These are phyloP conservation scores for Aureobasidium sp. DNA, from an alignment of 2,329 filamentous ascomycete species.

Conservation along the genomic window DNA sequence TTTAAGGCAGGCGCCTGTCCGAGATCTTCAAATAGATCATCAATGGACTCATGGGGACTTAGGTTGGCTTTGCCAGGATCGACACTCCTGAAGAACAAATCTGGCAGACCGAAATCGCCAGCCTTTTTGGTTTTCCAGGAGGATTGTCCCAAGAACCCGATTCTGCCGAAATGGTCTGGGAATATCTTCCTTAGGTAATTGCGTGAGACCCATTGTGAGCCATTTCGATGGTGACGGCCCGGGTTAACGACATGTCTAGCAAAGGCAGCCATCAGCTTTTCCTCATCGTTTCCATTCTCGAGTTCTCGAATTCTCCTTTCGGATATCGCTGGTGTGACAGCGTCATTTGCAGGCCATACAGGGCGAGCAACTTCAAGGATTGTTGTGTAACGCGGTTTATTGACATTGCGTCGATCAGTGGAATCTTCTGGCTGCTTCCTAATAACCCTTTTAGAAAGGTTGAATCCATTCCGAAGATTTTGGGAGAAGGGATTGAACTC, in stretches of 20 bases:
- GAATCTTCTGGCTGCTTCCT: not conserved
- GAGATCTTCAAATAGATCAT: not conserved
- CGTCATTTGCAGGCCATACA: not conserved
- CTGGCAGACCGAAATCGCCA: not conserved
- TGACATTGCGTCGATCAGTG: not conserved
- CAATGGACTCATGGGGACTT: not conserved
- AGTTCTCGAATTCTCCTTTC: not conserved
- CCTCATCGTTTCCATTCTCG: not conserved
- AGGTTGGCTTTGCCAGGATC: not conserved
- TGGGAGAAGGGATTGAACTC: too few relatives aligned
- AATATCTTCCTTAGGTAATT: not conserved
- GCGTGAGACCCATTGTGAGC: not conserved
- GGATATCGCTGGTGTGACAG: not conserved
- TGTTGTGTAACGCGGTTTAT: not conserved
- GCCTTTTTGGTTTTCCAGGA: not conserved
- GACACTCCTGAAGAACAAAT: not conserved
- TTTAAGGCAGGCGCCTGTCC: not conserved
- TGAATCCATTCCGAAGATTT: not conserved
- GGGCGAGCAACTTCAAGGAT: not conserved
- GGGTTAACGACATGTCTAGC: constrained; percentile 3
- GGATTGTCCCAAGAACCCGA: not conserved
- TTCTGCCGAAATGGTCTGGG: not conserved
- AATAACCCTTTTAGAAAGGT: not conserved
- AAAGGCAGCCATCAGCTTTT: not conserved
- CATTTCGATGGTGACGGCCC: not conserved